Evolutionary conservation across 495 filamentous ascomycete species (phyloP).

Genomic region (Neurospora terricola): DNA sequence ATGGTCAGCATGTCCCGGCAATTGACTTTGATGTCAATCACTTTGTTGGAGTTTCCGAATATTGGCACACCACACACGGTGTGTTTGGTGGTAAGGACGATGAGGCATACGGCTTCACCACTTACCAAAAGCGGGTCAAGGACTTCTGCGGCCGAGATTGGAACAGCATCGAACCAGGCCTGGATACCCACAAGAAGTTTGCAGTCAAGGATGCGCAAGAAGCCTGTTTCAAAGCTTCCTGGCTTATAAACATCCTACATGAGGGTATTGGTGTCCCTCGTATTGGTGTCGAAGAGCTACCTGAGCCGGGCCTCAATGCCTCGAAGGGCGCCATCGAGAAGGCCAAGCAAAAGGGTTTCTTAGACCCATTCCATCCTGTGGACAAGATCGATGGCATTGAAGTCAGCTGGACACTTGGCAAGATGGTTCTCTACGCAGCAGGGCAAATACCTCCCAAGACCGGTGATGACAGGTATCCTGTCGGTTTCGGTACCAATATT

Average conservation of each 20-base stretch:
- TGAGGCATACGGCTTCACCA: slow-evolving; percentile 82
- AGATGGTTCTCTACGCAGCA: slow-evolving; percentile 94
- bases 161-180: slow-evolving; percentile 55
- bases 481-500: slow-evolving; percentile 84
- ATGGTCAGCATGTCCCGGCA: slow-evolving; percentile 82
- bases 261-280: slow-evolving; percentile 91
- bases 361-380: slow-evolving; percentile 85
- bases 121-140: slow-evolving; percentile 76
- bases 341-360: slow-evolving; percentile 68
- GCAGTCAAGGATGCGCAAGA: slow-evolving; percentile 64
- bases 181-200: slow-evolving; percentile 43
- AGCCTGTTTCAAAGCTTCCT: slow-evolving; percentile 95
- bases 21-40: slow-evolving; percentile 98
- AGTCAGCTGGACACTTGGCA: slow-evolving; percentile 97
- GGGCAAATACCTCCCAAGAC: slow-evolving; percentile 65
- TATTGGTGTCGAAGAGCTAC: slow-evolving; percentile 60
- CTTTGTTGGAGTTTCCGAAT: slow-evolving; percentile 96
- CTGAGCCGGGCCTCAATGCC: slow-evolving; percentile 47
- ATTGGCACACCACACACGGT: slow-evolving; percentile 97
- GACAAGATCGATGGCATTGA: slow-evolving; percentile 87
- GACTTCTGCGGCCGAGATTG: slow-evolving; percentile 82
- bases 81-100: slow-evolving; percentile 78
- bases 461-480: slow-evolving; percentile 49
- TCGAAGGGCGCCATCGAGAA: slow-evolving; percentile 63
- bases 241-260: slow-evolving; percentile 93